phyloP scores from a whole-genome alignment of 441 rosid species.

The Eruca vesicaria region DNA sequence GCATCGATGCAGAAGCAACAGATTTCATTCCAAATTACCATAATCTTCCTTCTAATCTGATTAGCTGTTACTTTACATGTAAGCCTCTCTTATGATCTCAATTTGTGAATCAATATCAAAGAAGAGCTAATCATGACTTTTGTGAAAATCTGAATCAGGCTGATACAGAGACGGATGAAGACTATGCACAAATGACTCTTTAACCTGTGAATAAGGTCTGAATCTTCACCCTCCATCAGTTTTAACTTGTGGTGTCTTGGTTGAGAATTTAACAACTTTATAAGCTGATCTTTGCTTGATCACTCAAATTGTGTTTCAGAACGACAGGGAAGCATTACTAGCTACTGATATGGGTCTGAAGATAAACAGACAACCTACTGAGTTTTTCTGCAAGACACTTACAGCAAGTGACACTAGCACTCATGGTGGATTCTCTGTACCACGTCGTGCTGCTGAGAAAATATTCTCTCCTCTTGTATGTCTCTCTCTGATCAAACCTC shows the following conservation, averaged over 20 bases:
- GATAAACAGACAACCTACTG: no score
- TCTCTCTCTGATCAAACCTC: not conserved
- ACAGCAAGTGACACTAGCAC: no score
- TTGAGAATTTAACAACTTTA: not conserved
- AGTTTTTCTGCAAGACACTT: no score
- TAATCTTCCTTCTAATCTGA: conserved; percentile 82
- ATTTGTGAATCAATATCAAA: conserved; percentile 1
- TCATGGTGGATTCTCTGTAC: not conserved
- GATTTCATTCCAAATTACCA: conserved; percentile 84
- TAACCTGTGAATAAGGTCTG: conserved; percentile 45
- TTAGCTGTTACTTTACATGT: conserved; percentile 92
- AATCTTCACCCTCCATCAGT: not conserved
- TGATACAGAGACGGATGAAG: conserved; percentile 85
- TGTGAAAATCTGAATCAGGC: conserved; percentile 53
- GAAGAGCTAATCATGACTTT: conserved; percentile 1
- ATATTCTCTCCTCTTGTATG: no score
- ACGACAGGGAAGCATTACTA: conserved; percentile 44
- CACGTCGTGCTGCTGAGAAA: no score
- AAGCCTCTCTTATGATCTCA: conserved; percentile 25
- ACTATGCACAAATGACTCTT: no score
- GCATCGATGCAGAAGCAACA: conserved; percentile 86
- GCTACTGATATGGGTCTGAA: no score
- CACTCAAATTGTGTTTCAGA: conserved; percentile 41
- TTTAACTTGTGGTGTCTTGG: conserved; percentile 3
- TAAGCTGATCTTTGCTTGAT: not conserved